Base-by-base conservation (phyloP, 192 early-diverging fungal genomes). In the Haplosporangium gracile region DNA sequence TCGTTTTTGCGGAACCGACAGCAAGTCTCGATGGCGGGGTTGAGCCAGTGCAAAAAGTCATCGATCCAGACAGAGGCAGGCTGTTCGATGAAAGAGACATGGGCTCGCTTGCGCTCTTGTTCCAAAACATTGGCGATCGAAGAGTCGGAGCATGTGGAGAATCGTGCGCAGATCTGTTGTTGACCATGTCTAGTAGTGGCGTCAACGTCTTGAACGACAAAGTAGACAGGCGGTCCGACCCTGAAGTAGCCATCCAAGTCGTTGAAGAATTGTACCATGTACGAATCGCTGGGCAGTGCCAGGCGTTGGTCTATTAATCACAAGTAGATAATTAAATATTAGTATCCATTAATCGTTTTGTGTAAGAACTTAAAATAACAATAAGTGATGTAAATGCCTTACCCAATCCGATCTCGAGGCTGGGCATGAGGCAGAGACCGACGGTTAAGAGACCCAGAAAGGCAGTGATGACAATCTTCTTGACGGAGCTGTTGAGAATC, bases 161-260 rank as follows among this genome's bases (percentile, higher is more conserved):
- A 92, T 70, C 93, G 76, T 34, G 90, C 93, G 72, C 93, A 94
- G 5, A 94, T 70, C 39, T 92, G 82, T 36, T 90, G 85, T 73
- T 93, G 92, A 29, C 88, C 92, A 8, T 82, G 24, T 5, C 80
- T 80, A 22, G 82, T 79, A 3, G 92, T 93, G 2, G 90, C 76
- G 60, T 93, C 91, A 32, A 78, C 83, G 38, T 81, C 83, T 68
- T 91, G 88, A 34, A 90, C 84, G 13, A 94, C 92, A 86, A 93
- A 94, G 68, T 94, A 94, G 10, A 94, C 93, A 2, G 93, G 93
- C 11, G 93, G 93, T 13, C 93, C 93, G 0, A 91, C 89, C 39
- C 88, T 82, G 68, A 94, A 93, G 74, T 94, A 93, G 9, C 75
- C 57, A 57, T 92, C 93, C 45, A 94, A 78, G 47, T 90, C 90